Conservation (phyloP, 2,329 filamentous ascomycete species). For the Aspergillus sp. region DNA sequence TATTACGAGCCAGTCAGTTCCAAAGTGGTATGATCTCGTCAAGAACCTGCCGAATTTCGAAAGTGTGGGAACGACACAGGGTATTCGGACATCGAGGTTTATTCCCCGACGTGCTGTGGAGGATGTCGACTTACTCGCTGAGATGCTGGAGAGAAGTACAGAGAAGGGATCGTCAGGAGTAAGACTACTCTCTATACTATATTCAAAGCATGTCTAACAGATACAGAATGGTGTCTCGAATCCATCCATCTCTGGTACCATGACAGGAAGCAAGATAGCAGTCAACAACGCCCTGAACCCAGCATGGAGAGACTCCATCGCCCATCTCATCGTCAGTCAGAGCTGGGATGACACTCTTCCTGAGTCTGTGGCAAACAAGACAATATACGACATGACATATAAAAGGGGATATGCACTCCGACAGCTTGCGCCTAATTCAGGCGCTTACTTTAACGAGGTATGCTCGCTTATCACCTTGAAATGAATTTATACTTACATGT, state of each 20-base stretch:
- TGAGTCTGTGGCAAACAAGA: conserved; percentile 1
- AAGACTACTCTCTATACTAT: too few relatives aligned
- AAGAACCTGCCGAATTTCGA: background rate
- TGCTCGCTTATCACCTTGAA: background rate
- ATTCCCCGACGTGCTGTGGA: background rate
- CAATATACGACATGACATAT: conserved; percentile 10
- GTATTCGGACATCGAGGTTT: conserved; percentile 1
- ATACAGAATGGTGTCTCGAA: background rate
- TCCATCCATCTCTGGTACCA: conserved; percentile 11
- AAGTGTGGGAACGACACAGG: background rate
- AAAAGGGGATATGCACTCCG: conserved; percentile 14
- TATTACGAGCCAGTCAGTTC: background rate
- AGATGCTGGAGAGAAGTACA: too few relatives aligned
- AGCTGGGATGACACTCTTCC: conserved; percentile 8
- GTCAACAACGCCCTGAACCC: conserved; percentile 12
- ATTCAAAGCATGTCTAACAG: too few relatives aligned
- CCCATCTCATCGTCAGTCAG: conserved; percentile 9
- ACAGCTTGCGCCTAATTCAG: conserved; percentile 17
- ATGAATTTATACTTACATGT: background rate
- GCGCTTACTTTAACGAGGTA: conserved; percentile 27
- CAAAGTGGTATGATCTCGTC: conserved; percentile 4
- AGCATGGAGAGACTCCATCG: conserved; percentile 12
- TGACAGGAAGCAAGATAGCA: conserved; percentile 7
- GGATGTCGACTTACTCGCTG: too few relatives aligned
- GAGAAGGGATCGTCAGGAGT: too few relatives aligned